Evolutionary conservation across 2,329 filamentous ascomycete species (phyloP).

Genomic region (Neonectria faginata): DNA sequence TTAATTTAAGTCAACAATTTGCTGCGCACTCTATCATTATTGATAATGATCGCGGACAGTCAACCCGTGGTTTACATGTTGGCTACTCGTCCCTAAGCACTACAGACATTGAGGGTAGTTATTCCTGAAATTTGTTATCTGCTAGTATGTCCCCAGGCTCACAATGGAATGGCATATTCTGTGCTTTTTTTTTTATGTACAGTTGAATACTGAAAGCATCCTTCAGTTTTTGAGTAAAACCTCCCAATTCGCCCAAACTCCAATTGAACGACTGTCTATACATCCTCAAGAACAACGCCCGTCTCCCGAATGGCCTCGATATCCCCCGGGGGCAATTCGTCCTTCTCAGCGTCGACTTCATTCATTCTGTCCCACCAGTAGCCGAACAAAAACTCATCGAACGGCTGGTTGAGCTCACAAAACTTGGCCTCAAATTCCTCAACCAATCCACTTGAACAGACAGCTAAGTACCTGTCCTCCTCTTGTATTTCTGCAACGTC

Average conservation of each 20-base stretch:
- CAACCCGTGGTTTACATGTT: too few species aligned
- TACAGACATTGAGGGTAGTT: too few species aligned
- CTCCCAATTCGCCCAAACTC: background rate
- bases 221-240: too few species aligned
- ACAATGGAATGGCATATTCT: too few species aligned
- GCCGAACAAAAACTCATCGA: background rate
- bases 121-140: too few species aligned
- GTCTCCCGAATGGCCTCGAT: background rate
- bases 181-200: too few species aligned
- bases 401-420: background rate
- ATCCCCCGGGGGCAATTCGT: background rate
- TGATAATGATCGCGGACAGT: too few species aligned
- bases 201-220: too few species aligned
- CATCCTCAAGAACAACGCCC: constrained; percentile 1
- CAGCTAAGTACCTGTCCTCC: background rate
- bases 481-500: background rate
- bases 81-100: too few species aligned
- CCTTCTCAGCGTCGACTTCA: background rate
- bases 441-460: background rate
- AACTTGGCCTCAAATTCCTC: constrained; percentile 3
- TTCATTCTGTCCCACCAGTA: constrained; percentile 1
- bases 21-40: background rate
- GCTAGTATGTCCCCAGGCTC: too few species aligned
- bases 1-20: background rate
- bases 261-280: background rate